Evolutionary conservation across 768 basidiomycete genomes (phyloP).

Genomic region (Russula olivacea): DNA sequence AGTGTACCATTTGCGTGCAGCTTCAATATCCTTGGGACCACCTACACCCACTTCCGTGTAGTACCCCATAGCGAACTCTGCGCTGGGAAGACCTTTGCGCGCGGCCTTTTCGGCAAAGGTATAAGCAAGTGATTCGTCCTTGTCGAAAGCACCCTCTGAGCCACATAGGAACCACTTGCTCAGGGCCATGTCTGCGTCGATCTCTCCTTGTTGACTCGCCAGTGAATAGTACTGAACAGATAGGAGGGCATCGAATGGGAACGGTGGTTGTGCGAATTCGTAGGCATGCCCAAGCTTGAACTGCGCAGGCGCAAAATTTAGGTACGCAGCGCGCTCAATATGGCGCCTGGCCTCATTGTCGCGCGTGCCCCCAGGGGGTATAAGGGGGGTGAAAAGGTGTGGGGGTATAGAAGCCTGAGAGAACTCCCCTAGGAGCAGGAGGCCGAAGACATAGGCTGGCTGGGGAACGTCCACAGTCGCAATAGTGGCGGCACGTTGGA

Average conservation of each 20-base stretch:
- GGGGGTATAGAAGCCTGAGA: slow-evolving; percentile 51
- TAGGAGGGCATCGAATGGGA: slow-evolving; percentile 81
- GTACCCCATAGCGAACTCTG: slow-evolving; percentile 95
- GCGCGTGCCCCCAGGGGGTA: slow-evolving; percentile 45
- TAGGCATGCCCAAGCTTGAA: slow-evolving; percentile 91
- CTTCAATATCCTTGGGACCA: slow-evolving; percentile 52
- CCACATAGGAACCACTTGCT: slow-evolving; percentile 98
- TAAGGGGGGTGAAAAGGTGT: slow-evolving; percentile 47
- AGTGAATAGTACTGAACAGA: slow-evolving; percentile 87
- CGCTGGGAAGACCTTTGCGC: slow-evolving; percentile 64
- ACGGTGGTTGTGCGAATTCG: slow-evolving; percentile 83
- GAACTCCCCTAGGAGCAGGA: slow-evolving; percentile 82
- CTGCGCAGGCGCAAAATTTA: slow-evolving; percentile 80
- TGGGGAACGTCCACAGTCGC: slow-evolving; percentile 75
- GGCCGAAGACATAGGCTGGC: slow-evolving; percentile 83
- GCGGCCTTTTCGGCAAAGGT: slow-evolving; percentile 90
- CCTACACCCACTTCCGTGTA: slow-evolving; percentile 93
- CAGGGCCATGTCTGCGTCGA: slow-evolving; percentile 94
- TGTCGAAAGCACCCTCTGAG: slow-evolving; percentile 67
- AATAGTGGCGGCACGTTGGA: slow-evolving; percentile 70
- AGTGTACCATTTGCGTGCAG: slow-evolving; percentile 74
- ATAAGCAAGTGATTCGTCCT: slow-evolving; percentile 79
- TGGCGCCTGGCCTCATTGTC: slow-evolving; percentile 63
- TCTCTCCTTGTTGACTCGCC: slow-evolving; percentile 79
- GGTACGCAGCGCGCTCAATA: slow-evolving; percentile 79